phyloP scores from a whole-genome alignment of 2,329 filamentous ascomycete species.

The Trichophyton mentagrophytes region DNA sequence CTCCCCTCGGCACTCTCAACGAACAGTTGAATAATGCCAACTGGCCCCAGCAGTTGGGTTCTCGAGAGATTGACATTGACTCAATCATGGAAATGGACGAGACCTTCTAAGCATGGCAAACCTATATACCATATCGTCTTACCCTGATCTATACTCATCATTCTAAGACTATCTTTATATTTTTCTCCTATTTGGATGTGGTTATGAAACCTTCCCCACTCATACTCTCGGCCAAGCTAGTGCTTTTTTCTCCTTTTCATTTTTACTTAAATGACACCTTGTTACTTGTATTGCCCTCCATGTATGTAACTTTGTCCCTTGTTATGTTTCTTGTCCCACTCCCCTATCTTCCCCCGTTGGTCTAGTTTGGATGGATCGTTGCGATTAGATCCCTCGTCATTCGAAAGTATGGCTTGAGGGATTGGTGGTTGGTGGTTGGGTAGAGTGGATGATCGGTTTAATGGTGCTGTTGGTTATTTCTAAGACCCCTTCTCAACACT shows the following conservation, averaged over 20 bases:
- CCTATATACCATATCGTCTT: not conserved
- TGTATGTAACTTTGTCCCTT: not conserved
- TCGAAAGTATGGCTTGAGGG: not conserved
- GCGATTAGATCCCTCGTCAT: not conserved
- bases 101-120: not conserved
- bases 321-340: not conserved
- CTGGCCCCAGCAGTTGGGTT: not conserved
- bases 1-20: not conserved
- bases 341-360: not conserved
- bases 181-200: not conserved
- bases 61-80: not conserved
- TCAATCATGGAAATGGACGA: not conserved
- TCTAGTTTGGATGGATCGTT: not conserved
- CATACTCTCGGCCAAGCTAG: not conserved
- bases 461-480: not conserved
- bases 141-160: not conserved
- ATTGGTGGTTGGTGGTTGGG: not conserved
- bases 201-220: conserved; percentile 2
- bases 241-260: not conserved
- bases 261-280: not conserved
- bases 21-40: not conserved
- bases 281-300: not conserved
- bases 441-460: not conserved
- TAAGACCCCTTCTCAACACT: not conserved
- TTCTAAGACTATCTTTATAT: not conserved